These are phyloP conservation scores for Eragrostis nindensis DNA, from an alignment of 176 grass and related monocot genomes.

Conservation along the genomic window DNA sequence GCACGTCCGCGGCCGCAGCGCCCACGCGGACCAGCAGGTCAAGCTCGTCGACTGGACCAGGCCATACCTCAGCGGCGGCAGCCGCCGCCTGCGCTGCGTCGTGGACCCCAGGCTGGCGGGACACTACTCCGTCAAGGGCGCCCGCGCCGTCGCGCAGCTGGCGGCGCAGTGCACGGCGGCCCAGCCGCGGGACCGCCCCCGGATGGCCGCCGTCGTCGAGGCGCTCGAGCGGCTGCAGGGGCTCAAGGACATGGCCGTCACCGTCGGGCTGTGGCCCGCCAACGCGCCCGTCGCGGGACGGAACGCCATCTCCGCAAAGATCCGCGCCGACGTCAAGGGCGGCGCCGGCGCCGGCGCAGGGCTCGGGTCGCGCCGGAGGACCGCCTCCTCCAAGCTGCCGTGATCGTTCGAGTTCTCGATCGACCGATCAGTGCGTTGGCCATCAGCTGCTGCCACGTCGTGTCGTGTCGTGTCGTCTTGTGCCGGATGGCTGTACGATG, in stretches of 20 bases:
- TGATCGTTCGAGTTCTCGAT: not conserved
- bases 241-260: slow-evolving; percentile 91
- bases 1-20: slow-evolving; percentile 43
- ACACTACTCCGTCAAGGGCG: slow-evolving; percentile 78
- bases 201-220: slow-evolving; percentile 67
- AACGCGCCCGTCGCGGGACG: slow-evolving; percentile 51
- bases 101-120: slow-evolving; percentile 68
- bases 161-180: slow-evolving; percentile 72
- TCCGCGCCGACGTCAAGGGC: slow-evolving; percentile 57
- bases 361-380: slow-evolving; percentile 35
- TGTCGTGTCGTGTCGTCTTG: not conserved
- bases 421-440: not conserved
- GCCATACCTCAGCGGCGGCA: slow-evolving; percentile 68
- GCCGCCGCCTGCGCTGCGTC: slow-evolving; percentile 73
- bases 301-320: slow-evolving; percentile 79
- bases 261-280: slow-evolving; percentile 54
- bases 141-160: slow-evolving; percentile 65
- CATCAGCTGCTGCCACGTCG: not conserved
- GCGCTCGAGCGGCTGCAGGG: slow-evolving; percentile 61
- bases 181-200: slow-evolving; percentile 68
- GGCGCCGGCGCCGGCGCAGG: not conserved
- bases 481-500: not conserved
- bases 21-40: slow-evolving; percentile 50
- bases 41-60: slow-evolving; percentile 85
- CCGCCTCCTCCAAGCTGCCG: slow-evolving; percentile 55